Percentiles rank a stretch among this genome's conserved stretches.
These are phyloP conservation scores for Crucihimalaya himalaica DNA, from an alignment of 345 rosid species.

Conservation along the genomic window DNA sequence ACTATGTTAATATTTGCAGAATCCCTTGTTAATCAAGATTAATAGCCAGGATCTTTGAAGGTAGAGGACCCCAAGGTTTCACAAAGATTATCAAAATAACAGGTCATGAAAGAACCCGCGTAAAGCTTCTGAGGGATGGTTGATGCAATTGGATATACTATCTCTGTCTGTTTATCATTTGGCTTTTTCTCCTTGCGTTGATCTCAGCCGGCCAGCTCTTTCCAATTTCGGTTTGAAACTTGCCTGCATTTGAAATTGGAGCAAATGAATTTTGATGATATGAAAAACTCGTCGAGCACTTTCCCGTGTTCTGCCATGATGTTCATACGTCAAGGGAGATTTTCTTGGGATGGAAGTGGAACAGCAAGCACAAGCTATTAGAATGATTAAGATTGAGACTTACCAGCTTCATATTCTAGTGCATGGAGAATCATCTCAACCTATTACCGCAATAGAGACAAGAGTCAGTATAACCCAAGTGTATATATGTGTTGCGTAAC, in stretches of 20 bases:
- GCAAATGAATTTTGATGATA: slow-evolving; percentile 42
- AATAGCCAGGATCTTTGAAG: too few relatives aligned
- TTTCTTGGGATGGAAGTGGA: background rate
- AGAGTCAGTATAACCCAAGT: slow-evolving; percentile 19
- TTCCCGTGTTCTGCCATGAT: slow-evolving; percentile 73
- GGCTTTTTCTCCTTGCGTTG: slow-evolving; percentile 67
- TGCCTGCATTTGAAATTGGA: slow-evolving; percentile 53
- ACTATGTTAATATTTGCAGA: too few relatives aligned
- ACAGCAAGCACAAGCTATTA: slow-evolving; percentile 2
- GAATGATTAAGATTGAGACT: slow-evolving; percentile 6
- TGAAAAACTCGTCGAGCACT: slow-evolving; percentile 88
- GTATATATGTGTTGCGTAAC: background rate
- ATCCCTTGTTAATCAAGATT: too few relatives aligned
- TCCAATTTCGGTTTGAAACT: slow-evolving; percentile 88
- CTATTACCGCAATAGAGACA: slow-evolving; percentile 26
- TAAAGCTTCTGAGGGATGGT: too few relatives aligned
- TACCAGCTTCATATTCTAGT: slow-evolving; percentile 87
- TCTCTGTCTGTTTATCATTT: slow-evolving; percentile 41
- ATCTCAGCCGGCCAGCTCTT: slow-evolving; percentile 92
- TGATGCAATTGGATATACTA: slow-evolving; percentile 27
- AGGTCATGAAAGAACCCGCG: too few relatives aligned
- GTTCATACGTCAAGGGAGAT: slow-evolving; percentile 30
- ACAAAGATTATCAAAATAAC: too few relatives aligned
- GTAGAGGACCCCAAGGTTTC: too few relatives aligned
- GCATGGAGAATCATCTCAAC: slow-evolving; percentile 98